Conservation (phyloP, 2,329 filamentous ascomycete species). For the Hypoxylon sp. region DNA sequence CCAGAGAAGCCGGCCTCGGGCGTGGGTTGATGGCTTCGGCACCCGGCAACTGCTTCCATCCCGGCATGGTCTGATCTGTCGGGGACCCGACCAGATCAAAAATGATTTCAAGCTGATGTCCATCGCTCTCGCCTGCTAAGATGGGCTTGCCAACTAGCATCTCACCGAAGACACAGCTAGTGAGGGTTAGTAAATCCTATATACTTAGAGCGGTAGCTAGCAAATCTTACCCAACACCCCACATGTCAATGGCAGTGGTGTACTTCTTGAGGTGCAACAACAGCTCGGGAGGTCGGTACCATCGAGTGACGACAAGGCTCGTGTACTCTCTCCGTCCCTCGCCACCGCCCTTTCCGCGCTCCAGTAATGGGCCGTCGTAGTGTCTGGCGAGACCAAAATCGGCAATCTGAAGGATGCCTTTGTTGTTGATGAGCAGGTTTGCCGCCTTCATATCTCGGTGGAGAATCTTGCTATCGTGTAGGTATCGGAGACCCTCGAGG, state of each 20-base stretch:
- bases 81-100: slow-evolving; percentile 92
- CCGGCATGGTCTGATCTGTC: slow-evolving; percentile 90
- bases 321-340: slow-evolving; percentile 92
- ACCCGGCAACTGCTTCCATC: slow-evolving; percentile 83
- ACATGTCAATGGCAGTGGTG: slow-evolving; percentile 97
- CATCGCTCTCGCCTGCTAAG: slow-evolving; percentile 85
- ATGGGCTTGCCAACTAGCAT: slow-evolving; percentile 97
- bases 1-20: slow-evolving; percentile 69
- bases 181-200: slow-evolving; percentile 33
- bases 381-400: slow-evolving; percentile 95
- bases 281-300: slow-evolving; percentile 95
- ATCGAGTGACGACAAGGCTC: slow-evolving; percentile 93
- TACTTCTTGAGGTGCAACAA: slow-evolving; percentile 87
- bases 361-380: slow-evolving; percentile 85
- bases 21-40: slow-evolving; percentile 76
- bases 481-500: slow-evolving; percentile 85
- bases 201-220: neutral
- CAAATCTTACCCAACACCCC: slow-evolving; percentile 85
- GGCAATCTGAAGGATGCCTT: slow-evolving; percentile 91
- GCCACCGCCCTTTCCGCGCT: slow-evolving; percentile 79
- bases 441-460: slow-evolving; percentile 99
- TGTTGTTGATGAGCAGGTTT: slow-evolving; percentile 95
- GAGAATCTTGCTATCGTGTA: slow-evolving; percentile 88
- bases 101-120: slow-evolving; percentile 90
- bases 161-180: slow-evolving; percentile 94